Evolutionary conservation across 2,329 filamentous ascomycete genomes (phyloP), one percentile per base, ranked within the genome.

Genomic region (Emmonsiellopsis sp.): DNA sequence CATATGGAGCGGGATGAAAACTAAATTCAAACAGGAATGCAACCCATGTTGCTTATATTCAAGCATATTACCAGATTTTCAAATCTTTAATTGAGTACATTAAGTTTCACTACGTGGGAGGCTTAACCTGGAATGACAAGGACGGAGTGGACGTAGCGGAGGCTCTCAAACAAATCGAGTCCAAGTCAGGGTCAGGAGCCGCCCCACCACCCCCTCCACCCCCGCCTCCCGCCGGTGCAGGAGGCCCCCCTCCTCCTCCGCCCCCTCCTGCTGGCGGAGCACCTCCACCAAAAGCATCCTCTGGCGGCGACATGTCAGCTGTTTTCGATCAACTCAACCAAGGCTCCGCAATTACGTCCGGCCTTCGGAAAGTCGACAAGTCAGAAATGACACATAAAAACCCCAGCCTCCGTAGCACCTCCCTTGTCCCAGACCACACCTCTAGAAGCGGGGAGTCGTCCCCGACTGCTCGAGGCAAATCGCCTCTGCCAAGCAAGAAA

Each of bases 351-450:
- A 88, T 98, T 55, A 98, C 93, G 3, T 84, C 88, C 60, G 85
- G 87, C 34, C 79, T 98, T 37, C 86, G 87, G 61, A 98, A 96
- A 76, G 93, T 98, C 49, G 92, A 96, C 73, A 86, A 85, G 67
- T 93, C 87, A 52, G 80, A 97, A 70, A 96, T 96, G 92, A 98
- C 93, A 56, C 93, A 98, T 74, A 97, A 97, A 77, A 98, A 98
- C 72, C 93, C 93, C 11, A 82, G 84, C 8, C 77, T 98, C 54
- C 85, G 93, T 58, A 81, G 87, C 26, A 77, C 77, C 56, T 86
- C 87, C 10, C 79, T 82, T 1, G 88, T 92, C 2, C 78, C 87
- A 1, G 77, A 77, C 54, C 73, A 79, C 54, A 78, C 77, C 51
- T 74, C 74, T 47, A 69, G 71, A 31, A 80, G 79, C 20, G 78